Conservation (phyloP, 1,284 basidiomycete species). For the Pseudozyma tsukubaensis region DNA sequence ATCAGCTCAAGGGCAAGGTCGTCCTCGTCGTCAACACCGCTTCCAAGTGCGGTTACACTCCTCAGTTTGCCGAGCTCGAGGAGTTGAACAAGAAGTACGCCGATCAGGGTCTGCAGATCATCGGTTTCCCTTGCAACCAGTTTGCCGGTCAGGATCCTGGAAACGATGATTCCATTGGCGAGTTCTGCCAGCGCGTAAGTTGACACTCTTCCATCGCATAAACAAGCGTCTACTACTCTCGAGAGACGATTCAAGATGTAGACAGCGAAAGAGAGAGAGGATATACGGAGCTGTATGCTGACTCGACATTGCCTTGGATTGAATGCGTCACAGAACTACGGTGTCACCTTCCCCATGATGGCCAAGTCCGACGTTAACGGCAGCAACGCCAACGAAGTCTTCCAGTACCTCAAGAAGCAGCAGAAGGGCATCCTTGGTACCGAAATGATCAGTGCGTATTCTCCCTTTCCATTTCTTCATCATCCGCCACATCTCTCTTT, state of each 20-base stretch:
- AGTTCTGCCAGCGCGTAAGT: conserved; percentile 64
- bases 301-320: not conserved
- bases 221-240: not conserved
- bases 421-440: conserved; percentile 80
- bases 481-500: not conserved
- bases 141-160: conserved; percentile 71
- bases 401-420: conserved; percentile 84
- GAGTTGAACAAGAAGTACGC: conserved; percentile 85
- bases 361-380: conserved; percentile 83
- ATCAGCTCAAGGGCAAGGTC: conserved; percentile 72
- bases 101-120: conserved; percentile 78
- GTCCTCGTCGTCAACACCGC: conserved; percentile 74
- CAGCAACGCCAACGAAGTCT: conserved; percentile 80
- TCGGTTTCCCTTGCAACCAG: conserved; percentile 94
- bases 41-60: conserved; percentile 76
- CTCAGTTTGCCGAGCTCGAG: conserved; percentile 87
- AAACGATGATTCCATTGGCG: conserved; percentile 59
- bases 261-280: not conserved
- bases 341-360: conserved; percentile 68
- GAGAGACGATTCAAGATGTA: not conserved
- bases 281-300: no score
- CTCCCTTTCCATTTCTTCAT: not conserved
- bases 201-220: no score
- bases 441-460: conserved; percentile 74
- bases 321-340: no score